Evolutionary conservation across 2,329 filamentous ascomycete genomes (phyloP).

Genomic region (Pseudopyricularia cyperi): DNA sequence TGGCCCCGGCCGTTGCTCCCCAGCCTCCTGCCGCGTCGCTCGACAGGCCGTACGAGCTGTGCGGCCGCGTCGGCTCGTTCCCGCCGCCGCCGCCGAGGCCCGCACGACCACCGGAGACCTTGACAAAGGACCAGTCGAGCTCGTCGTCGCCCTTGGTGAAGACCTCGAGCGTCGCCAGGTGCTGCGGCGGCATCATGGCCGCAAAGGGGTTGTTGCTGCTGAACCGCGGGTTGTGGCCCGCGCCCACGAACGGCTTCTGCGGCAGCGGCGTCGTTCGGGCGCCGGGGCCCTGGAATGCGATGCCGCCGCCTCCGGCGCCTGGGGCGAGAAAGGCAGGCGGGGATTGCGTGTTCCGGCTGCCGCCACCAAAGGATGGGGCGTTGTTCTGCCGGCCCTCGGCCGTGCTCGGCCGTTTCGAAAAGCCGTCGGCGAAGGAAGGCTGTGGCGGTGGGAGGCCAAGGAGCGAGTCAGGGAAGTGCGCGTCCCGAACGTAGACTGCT

Average conservation of each 20-base stretch:
- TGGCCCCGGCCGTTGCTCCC: conserved; percentile 22
- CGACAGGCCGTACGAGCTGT: conserved; percentile 43
- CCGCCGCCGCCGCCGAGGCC: conserved; percentile 15
- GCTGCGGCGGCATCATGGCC: conserved; percentile 15
- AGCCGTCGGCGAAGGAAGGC: conserved; percentile 24
- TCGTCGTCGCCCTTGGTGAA: conserved; percentile 48
- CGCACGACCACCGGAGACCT: conserved; percentile 23
- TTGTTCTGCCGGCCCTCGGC: background rate
- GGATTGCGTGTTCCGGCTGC: conserved; percentile 17
- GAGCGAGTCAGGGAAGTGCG: conserved; percentile 68
- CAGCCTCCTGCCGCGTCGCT: conserved; percentile 35
- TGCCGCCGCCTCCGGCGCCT: conserved; percentile 3
- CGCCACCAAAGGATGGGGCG: conserved; percentile 9
- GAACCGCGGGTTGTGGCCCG: conserved; percentile 27
- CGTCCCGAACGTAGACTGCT: conserved; percentile 75
- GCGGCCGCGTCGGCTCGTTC: conserved; percentile 25
- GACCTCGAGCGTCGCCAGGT: conserved; percentile 35
- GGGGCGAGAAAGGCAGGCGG: conserved; percentile 9
- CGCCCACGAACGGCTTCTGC: conserved; percentile 10
- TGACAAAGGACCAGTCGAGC: conserved; percentile 44
- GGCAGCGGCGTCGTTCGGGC: conserved; percentile 5
- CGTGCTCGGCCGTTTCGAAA: conserved; percentile 12
- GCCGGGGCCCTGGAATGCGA: conserved; percentile 7
- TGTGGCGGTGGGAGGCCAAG: conserved; percentile 54
- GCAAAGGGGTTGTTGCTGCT: conserved; percentile 50